phyloP scores from a whole-genome alignment of 441 rosid species.

The Pelargonium citronellum region DNA sequence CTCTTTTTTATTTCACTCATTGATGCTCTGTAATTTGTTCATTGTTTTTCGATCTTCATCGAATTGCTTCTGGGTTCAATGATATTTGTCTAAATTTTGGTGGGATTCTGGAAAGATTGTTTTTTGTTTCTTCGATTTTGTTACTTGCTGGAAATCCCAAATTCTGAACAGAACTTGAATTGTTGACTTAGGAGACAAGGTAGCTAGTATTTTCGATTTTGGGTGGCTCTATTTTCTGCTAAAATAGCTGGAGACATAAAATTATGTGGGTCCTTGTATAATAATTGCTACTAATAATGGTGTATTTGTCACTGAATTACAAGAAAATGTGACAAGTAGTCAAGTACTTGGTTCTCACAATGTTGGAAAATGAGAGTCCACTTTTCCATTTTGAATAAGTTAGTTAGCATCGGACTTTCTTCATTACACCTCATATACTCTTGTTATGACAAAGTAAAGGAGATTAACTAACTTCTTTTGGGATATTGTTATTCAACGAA shows the following conservation, averaged over 20 bases:
- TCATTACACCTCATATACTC: too few relatives aligned
- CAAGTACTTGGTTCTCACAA: too few relatives aligned
- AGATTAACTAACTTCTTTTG: too few relatives aligned
- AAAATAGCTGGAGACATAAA: background rate
- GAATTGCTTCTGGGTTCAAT: background rate
- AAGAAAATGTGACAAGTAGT: background rate
- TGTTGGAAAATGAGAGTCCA: too few relatives aligned
- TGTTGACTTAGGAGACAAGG: background rate
- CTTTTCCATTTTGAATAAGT: too few relatives aligned
- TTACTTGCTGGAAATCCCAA: background rate
- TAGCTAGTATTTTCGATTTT: background rate
- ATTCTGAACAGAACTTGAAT: background rate
- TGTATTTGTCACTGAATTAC: background rate
- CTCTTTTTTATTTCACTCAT: background rate
- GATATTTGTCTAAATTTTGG: background rate
- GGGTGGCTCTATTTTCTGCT: background rate
- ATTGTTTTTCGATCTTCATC: background rate
- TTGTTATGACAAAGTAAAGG: too few relatives aligned
- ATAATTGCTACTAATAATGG: background rate
- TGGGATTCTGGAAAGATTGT: background rate
- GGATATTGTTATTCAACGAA: too few relatives aligned
- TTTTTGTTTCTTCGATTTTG: background rate
- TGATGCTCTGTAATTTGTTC: background rate
- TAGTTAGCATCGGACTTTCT: too few relatives aligned
- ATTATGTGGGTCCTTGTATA: too few relatives aligned